phyloP scores from a whole-genome alignment of 345 rosid species.

The Draba incana region DNA sequence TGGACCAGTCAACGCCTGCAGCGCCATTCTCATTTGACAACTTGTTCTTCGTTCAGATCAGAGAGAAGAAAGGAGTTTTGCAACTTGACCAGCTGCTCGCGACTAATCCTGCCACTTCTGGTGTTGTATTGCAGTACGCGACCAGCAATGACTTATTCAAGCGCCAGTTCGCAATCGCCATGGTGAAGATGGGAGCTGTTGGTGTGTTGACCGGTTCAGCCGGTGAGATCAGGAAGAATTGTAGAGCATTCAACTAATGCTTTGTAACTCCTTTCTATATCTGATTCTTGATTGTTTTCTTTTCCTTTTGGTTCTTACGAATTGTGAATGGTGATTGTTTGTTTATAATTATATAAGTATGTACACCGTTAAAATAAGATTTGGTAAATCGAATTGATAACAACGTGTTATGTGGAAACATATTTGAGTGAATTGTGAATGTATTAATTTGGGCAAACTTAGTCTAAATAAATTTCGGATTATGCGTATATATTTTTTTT shows the following conservation, averaged over 20 bases:
- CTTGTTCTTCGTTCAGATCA: constrained; percentile 49
- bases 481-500: neutral
- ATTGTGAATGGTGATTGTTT: constrained; percentile 29
- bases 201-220: constrained; percentile 59
- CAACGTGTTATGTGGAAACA: constrained; percentile 3
- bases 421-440: constrained; percentile 11
- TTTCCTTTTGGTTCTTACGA: neutral
- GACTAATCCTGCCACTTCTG: constrained; percentile 44
- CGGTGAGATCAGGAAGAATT: constrained; percentile 68
- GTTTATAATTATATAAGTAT: neutral
- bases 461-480: too few species aligned
- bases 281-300: constrained; percentile 14
- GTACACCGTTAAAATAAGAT: constrained; percentile 13
- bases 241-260: constrained; percentile 54
- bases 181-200: constrained; percentile 63
- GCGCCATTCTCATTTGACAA: constrained; percentile 54
- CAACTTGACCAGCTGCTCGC: constrained; percentile 64
- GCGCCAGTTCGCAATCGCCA: constrained; percentile 56
- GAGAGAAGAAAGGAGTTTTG: constrained; percentile 57
- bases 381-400: constrained; percentile 4
- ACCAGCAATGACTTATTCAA: constrained; percentile 41
- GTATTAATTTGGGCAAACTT: neutral
- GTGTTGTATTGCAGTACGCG: constrained; percentile 50
- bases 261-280: neutral
- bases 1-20: constrained; percentile 61